Evolutionary conservation across 345 rosid genomes (phyloP).

Genomic region (Arabidopsis arenosa): DNA sequence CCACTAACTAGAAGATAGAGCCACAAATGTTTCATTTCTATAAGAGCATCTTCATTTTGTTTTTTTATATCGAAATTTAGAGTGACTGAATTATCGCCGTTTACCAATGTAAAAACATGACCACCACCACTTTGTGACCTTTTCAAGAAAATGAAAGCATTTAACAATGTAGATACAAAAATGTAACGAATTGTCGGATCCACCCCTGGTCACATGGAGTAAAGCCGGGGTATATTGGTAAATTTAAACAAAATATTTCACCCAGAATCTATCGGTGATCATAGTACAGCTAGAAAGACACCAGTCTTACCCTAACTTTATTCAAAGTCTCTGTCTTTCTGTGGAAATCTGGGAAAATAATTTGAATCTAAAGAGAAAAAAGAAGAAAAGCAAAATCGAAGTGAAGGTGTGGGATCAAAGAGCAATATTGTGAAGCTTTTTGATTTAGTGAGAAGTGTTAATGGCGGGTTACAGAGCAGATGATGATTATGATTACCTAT

Average conservation of each 20-base stretch:
- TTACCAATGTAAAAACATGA: constrained; percentile 42
- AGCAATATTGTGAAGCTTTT: constrained; percentile 16
- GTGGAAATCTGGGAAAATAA: not conserved
- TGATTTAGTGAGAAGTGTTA: constrained; percentile 7
- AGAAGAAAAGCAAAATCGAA: not conserved
- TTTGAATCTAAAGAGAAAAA: constrained; percentile 38
- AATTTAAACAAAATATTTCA: not conserved
- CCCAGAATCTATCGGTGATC: constrained; percentile 24
- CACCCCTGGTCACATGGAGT: not conserved
- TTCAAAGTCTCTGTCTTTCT: constrained; percentile 33
- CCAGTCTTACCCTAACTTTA: constrained; percentile 38
- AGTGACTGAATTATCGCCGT: constrained; percentile 31
- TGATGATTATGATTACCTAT: constrained; percentile 94
- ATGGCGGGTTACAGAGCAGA: constrained; percentile 96
- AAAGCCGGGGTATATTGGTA: not conserved
- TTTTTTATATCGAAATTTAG: constrained; percentile 4
- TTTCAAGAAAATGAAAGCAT: constrained; percentile 37
- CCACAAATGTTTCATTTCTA: not conserved
- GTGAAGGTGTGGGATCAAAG: not conserved
- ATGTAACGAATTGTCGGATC: not conserved
- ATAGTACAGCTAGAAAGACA: constrained; percentile 37
- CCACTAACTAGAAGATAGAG: not conserved
- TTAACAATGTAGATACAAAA: not conserved
- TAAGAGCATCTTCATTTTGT: not conserved
- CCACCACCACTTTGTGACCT: constrained; percentile 36